Base-by-base conservation (phyloP, 2,329 filamentous ascomycete genomes). In the Escovopsis sp. region DNA sequence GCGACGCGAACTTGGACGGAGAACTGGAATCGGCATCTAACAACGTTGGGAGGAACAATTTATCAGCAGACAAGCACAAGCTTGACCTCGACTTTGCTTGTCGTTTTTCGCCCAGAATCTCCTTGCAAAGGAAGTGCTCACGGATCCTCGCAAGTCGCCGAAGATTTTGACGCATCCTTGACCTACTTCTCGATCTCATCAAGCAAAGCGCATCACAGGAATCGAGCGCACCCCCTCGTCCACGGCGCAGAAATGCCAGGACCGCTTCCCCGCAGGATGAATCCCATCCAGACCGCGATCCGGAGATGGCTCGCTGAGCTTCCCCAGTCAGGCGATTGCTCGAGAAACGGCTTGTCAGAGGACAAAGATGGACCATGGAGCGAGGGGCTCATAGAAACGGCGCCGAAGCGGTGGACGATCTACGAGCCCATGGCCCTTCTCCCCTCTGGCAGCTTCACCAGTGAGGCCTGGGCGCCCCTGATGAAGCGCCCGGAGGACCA, bases 361-460 rank as follows among this genome's bases (percentile, higher is more conserved):
- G 23, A 23, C 23, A 41, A 40, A 12, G 26, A 40, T 19, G 36
- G 41, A 41, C 45, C 47, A 36, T 52, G 46, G 38, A 49, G 45
- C 37, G 43, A 56, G 12, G 45, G 42, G 1, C 60, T 74, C 9
- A 36, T 69, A 18, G 53, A 49, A 10, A 55, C 60, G 36, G 64
- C 68, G 3, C 75, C 77, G 0, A 76, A 72, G 49, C 61, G 75
- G 47, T 81, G 74, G 66, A 70, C 70, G 0, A 61, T 72, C 11
- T 80, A 81, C 51, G 70, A 72, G 43, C 75, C 76, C 9, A 73
- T 81, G 68, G 67, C 70, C 4, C 62, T 80, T 12, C 64, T 81
- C 1, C 75, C 77, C 0, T 66, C 69, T 0, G 75, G 75, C 26
- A 75, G 73, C 49, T 78, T 80, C 58, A 55, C 59, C 4, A 55